A percentile compares a stretch with the other conserved stretches of the same genome.
phyloP scores from a whole-genome alignment of 805 yeast species.

The Yamadazyma akitaensis region DNA sequence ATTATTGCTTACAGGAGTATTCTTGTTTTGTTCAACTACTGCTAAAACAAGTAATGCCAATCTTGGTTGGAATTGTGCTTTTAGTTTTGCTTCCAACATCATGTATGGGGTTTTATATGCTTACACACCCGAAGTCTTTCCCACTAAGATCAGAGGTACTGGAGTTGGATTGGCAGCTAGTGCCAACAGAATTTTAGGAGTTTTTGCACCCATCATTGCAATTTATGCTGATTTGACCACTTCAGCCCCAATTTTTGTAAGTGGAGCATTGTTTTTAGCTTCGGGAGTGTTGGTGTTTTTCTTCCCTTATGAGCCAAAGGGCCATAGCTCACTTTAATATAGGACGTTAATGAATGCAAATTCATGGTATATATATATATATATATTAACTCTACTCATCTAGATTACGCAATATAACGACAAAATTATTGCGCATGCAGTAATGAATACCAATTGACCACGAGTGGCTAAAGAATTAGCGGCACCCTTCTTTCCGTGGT shows the following conservation, averaged over 20 bases:
- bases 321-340: conserved; percentile 12
- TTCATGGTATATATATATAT: not conserved
- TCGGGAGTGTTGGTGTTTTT: conserved; percentile 35
- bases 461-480: not conserved
- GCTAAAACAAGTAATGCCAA: conserved; percentile 49
- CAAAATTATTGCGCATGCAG: not conserved
- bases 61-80: conserved; percentile 47
- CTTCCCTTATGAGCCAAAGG: conserved; percentile 28
- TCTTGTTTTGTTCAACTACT: conserved; percentile 61
- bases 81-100: conserved; percentile 47
- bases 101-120: conserved; percentile 61
- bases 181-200: conserved; percentile 50
- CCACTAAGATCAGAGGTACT: conserved; percentile 47
- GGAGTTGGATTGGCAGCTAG: conserved; percentile 62
- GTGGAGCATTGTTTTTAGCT: conserved; percentile 52
- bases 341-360: not conserved
- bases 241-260: conserved; percentile 58
- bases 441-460: not conserved
- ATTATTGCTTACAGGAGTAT: conserved; percentile 51
- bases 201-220: conserved; percentile 55
- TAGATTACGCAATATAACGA: conserved; percentile 1
- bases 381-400: not conserved
- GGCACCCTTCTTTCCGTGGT: conserved; percentile 6
- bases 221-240: conserved; percentile 54
- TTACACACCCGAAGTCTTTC: conserved; percentile 64